Evolutionary conservation across 2,329 filamentous ascomycete species (phyloP), one percentile per base, ranked within the genome.

Genomic region (Aspergillus amoenus): DNA sequence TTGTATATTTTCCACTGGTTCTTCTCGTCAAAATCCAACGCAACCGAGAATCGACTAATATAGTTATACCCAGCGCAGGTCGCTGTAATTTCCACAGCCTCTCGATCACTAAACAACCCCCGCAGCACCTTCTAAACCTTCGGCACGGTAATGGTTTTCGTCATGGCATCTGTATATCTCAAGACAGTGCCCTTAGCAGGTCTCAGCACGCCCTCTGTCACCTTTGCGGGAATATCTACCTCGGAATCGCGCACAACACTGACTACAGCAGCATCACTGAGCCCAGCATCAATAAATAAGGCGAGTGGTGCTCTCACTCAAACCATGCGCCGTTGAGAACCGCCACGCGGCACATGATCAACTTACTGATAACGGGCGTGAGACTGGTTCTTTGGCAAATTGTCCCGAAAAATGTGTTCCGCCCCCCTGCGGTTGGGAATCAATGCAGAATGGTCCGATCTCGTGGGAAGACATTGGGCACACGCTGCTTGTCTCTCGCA

Each of bases 61-160:
- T 89, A 93, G 71, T 95, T 95, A 72, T 95, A 95, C 54, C 84
- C 86, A 12, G 89, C 89, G 55, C 91, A 83, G 21, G 89, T 93
- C 32, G 88, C 85, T 44, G 89, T 93, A 61, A 94, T 82, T 78
- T 95, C 91, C 13, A 95, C 89, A 50, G 93, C 80, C 75, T 93
- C 88, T 67, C 82, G 80, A 60, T 93, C 88, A 22, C 70, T 79
- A 64, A 93, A 92, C 37, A 81, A 68, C 12, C 62, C 71, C 75
- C 82, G 88, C 62, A 95, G 63, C 64, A 77, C 75, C 30, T 71
- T 82, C 75, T 93, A 93, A 1, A 89, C 83, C 57, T 78, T 88
- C 12, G 78, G 73, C 6, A 96, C 90, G 51, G 81, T 77, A 0
- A 93, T 87, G 44, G 84, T 82, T 62, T 85, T 79, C 49, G 91